Conservation (phyloP, 1,139 yeast genomes). For the Geotrichum histeridarum region DNA sequence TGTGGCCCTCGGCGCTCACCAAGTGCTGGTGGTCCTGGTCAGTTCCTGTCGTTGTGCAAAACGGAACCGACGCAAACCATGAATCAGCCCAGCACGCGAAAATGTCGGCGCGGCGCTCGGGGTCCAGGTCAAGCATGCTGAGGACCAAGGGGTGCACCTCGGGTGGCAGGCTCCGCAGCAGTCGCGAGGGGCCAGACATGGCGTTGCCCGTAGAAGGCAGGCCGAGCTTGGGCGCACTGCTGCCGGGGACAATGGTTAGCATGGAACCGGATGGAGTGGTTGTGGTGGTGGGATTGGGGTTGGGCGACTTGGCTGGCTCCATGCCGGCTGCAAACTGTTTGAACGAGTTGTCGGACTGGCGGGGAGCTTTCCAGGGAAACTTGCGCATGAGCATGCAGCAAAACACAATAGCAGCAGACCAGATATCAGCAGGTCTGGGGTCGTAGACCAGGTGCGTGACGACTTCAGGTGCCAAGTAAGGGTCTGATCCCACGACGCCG, state of each 20-base stretch:
- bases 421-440: slow-evolving; percentile 89
- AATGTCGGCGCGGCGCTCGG: slow-evolving; percentile 57
- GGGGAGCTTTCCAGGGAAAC: slow-evolving; percentile 98
- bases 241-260: background rate
- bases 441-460: slow-evolving; percentile 75
- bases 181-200: slow-evolving; percentile 32
- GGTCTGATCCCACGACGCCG: slow-evolving; percentile 93
- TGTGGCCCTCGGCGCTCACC: slow-evolving; percentile 49
- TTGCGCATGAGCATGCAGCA: slow-evolving; percentile 92
- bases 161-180: slow-evolving; percentile 34
- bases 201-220: slow-evolving; percentile 19
- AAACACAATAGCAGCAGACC: slow-evolving; percentile 90
- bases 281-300: background rate
- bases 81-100: slow-evolving; percentile 76
- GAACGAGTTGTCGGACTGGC: slow-evolving; percentile 75
- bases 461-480: slow-evolving; percentile 92
- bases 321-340: slow-evolving; percentile 47
- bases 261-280: too few relatives aligned
- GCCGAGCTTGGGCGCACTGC: background rate
- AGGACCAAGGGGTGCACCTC: slow-evolving; percentile 34
- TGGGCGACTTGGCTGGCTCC: slow-evolving; percentile 11
- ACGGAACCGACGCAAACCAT: slow-evolving; percentile 63
- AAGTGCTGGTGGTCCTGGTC: slow-evolving; percentile 36
- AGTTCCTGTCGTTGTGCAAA: slow-evolving; percentile 36
- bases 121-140: slow-evolving; percentile 37